Base-by-base conservation (phyloP, 2,329 filamentous ascomycete species). In the Exophiala xenobiotica region DNA sequence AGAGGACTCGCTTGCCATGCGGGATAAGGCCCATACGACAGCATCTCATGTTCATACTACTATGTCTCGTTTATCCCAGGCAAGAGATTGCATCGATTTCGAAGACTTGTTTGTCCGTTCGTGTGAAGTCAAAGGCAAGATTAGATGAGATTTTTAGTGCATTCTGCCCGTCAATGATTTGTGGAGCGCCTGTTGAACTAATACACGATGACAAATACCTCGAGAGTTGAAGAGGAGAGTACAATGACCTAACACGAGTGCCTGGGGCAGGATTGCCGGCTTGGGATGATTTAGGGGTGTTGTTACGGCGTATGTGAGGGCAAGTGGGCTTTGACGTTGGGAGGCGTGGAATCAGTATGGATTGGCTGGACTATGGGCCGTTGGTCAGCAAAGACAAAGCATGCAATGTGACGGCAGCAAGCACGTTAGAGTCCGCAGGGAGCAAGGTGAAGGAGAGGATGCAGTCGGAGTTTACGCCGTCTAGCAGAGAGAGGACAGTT, bases 121-220 rank as follows among this genome's bases (percentile, higher is more conserved):
- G 56, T 52, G 61, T 61, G 1, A 64, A 65, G 29, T 56, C 63
- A 29, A 46, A 53, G 14, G 47, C 60, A n/a, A 60, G 61, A 26
- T 54, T 58, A 1, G 49, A 48, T 19, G 51, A 43, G 47, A 48
- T 51, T 44, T 24, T 54, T 16, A 35, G 48, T 23, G 70, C 74
- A 0, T 61, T 76, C 7, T 75, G 72, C 41, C 74, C 74, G 4
- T 71, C 74, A 0, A 72, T 75, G 67, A 70, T 71, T 0, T 75
- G 76, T 50, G 75, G 75, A 0, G 74, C 74, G 0, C 62, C 74
- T 1, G 67, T 42, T 9, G 50, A 56, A 46, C 60, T 43, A 56
- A 54, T 20, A 3, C 23, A 48, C 19, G 31, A 39, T 3, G 31
- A 44, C 12, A 54, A 51, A n/a, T 47, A 48, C 14, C 38, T 54